A percentile compares a stretch with the other conserved stretches of the same genome.
These are phyloP conservation scores for Melocanna baccifera DNA, from an alignment of 176 grass and related monocot species.

Conservation along the genomic window DNA sequence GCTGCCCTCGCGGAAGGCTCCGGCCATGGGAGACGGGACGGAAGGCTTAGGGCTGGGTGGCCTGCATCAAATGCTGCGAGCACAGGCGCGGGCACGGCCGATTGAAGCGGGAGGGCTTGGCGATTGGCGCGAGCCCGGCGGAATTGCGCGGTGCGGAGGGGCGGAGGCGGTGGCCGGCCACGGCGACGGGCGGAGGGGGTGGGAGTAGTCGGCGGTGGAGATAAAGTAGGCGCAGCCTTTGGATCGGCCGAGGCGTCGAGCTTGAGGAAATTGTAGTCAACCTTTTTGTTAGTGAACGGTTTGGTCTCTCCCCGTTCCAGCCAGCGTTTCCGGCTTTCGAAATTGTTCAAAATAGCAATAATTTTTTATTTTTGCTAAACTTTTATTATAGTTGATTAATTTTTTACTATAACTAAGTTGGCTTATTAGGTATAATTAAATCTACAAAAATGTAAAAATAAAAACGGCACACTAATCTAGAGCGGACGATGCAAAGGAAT, in stretches of 20 bases:
- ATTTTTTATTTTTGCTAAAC: too few relatives aligned
- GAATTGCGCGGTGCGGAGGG: background rate
- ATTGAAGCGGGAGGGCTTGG: background rate
- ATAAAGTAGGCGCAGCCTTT: background rate
- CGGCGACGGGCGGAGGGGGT: background rate
- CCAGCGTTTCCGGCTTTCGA: too few relatives aligned
- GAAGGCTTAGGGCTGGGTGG: background rate
- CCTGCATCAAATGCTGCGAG: background rate
- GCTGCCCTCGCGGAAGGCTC: constrained; percentile 31
- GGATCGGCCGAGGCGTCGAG: background rate
- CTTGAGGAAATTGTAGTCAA: too few relatives aligned
- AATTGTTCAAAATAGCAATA: too few relatives aligned
- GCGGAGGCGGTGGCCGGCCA: background rate
- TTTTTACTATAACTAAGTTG: too few relatives aligned
- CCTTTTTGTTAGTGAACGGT: too few relatives aligned
- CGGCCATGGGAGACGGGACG: constrained; percentile 38
- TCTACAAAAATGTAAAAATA: too few relatives aligned
- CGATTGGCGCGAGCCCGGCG: background rate
- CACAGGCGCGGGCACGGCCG: background rate
- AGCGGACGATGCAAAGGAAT: too few relatives aligned
- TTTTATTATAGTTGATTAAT: too few relatives aligned
- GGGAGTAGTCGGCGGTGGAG: background rate
- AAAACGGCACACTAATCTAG: too few relatives aligned
- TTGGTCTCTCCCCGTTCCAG: too few relatives aligned
- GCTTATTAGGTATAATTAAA: too few relatives aligned